Conservation (phyloP, 2,329 filamentous ascomycete species). For the Diaporthe destruens region DNA sequence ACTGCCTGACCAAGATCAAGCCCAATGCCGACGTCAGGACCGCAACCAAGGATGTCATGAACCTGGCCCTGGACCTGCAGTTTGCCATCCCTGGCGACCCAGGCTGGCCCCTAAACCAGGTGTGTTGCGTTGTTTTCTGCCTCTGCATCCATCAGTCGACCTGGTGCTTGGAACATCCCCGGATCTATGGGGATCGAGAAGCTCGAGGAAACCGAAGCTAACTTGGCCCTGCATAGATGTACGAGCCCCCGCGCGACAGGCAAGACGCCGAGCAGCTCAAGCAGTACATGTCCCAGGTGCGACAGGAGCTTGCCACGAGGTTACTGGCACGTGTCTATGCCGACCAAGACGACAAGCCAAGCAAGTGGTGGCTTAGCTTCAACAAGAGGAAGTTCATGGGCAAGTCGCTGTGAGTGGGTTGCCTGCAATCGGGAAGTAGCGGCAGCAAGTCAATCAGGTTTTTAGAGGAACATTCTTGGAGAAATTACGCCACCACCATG, state of each 20-base stretch:
- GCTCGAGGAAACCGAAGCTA: background rate
- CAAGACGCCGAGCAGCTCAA: slow-evolving; percentile 90
- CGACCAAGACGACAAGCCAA: slow-evolving; percentile 76
- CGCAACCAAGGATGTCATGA: slow-evolving; percentile 82
- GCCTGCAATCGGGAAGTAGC: background rate
- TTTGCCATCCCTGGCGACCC: slow-evolving; percentile 96
- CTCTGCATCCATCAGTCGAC: background rate
- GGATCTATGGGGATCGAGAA: too few relatives aligned
- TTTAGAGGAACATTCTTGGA: slow-evolving; percentile 6
- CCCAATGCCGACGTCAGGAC: slow-evolving; percentile 73
- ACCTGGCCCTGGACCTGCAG: slow-evolving; percentile 89
- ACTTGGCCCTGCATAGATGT: slow-evolving; percentile 69
- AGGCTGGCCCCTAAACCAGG: slow-evolving; percentile 92
- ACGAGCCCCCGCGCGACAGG: slow-evolving; percentile 87
- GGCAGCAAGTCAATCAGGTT: background rate
- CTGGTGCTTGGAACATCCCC: background rate
- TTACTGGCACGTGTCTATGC: slow-evolving; percentile 90
- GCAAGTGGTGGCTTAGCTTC: slow-evolving; percentile 98
- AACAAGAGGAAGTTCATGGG: slow-evolving; percentile 99
- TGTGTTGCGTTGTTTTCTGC: slow-evolving; percentile 49
- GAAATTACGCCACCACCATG: background rate
- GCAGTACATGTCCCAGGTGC: slow-evolving; percentile 91
- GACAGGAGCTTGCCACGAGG: slow-evolving; percentile 88
- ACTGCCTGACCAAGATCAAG: slow-evolving; percentile 90
- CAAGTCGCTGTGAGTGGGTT: slow-evolving; percentile 80